A percentile compares a stretch with the other conserved stretches of the same genome.
These are phyloP conservation scores for Candida hungchunana DNA, from an alignment of 805 yeast genomes.

Conservation along the genomic window DNA sequence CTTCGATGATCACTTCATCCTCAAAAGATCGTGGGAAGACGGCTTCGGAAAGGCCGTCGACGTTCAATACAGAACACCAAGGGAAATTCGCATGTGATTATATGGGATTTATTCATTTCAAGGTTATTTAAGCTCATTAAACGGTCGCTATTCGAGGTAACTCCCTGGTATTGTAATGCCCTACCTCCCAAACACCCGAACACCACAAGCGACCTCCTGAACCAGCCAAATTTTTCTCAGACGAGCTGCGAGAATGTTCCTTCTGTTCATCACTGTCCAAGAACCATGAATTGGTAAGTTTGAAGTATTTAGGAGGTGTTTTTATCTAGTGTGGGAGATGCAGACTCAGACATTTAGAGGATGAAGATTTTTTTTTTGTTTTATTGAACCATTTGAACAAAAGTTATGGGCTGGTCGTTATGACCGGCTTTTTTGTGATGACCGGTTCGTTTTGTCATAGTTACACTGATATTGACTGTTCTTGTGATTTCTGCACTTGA, in stretches of 20 bases:
- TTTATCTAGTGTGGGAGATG: too few relatives aligned
- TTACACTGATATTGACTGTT: constrained; percentile 62
- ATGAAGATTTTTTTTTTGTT: constrained; percentile 23
- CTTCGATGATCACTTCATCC: constrained; percentile 67
- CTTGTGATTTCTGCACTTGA: not conserved
- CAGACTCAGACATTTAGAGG: constrained; percentile 17
- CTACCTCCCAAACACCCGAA: constrained; percentile 2
- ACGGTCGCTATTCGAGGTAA: too few relatives aligned
- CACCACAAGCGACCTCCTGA: too few relatives aligned
- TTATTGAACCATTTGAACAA: constrained; percentile 31
- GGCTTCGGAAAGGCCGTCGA: constrained; percentile 60
- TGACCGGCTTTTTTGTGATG: constrained; percentile 48
- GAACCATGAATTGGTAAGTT: too few relatives aligned
- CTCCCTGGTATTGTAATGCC: not conserved
- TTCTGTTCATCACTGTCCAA: too few relatives aligned
- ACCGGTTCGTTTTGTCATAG: constrained; percentile 73
- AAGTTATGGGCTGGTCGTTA: constrained; percentile 20
- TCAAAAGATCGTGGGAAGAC: constrained; percentile 61
- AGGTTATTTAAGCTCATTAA: not conserved
- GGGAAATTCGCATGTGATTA: constrained; percentile 25
- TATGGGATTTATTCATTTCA: not conserved
- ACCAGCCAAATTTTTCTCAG: too few relatives aligned
- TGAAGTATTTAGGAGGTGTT: too few relatives aligned
- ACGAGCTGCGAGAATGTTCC: too few relatives aligned
- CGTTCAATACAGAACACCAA: constrained; percentile 37